These are phyloP conservation scores for Flaveria linearis DNA, from an alignment of 129 eudicot genomes.

Conservation along the genomic window DNA sequence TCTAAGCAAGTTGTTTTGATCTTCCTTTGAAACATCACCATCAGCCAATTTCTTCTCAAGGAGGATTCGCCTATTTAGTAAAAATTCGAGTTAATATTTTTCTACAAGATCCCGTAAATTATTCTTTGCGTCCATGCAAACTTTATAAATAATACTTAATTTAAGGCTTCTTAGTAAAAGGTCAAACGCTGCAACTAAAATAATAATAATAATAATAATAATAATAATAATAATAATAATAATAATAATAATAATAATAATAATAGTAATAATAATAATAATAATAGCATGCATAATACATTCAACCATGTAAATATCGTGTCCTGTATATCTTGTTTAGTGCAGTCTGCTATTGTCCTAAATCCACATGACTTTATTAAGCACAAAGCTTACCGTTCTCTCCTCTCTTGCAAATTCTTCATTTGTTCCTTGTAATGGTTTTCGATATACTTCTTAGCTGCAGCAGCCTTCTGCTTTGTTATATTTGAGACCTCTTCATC, in stretches of 20 bases:
- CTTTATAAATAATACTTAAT: neutral
- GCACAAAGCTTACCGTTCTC: slow-evolving; percentile 55
- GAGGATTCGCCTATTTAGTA: slow-evolving; percentile 56
- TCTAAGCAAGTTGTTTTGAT: slow-evolving; percentile 76
- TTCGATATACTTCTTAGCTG: slow-evolving; percentile 91
- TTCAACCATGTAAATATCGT: neutral
- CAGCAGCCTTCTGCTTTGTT: slow-evolving; percentile 83
- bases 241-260: neutral
- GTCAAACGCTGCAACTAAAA: neutral
- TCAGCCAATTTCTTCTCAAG: slow-evolving; percentile 87
- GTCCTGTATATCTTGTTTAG: neutral
- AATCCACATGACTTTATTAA: neutral
- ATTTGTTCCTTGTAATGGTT: slow-evolving; percentile 95
- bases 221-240: no score
- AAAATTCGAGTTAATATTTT: neutral
- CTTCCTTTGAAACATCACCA: slow-evolving; percentile 94
- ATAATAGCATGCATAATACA: neutral
- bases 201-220: neutral
- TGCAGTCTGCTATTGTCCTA: neutral
- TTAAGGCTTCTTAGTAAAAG: neutral
- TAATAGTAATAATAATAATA: neutral
- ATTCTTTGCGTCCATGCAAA: neutral
- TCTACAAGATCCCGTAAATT: neutral
- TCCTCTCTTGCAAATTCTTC: slow-evolving; percentile 94
- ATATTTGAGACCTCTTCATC: slow-evolving; percentile 78